These are phyloP conservation scores for Trichoderma erinaceum DNA, from an alignment of 495 filamentous ascomycete species.

Conservation along the genomic window DNA sequence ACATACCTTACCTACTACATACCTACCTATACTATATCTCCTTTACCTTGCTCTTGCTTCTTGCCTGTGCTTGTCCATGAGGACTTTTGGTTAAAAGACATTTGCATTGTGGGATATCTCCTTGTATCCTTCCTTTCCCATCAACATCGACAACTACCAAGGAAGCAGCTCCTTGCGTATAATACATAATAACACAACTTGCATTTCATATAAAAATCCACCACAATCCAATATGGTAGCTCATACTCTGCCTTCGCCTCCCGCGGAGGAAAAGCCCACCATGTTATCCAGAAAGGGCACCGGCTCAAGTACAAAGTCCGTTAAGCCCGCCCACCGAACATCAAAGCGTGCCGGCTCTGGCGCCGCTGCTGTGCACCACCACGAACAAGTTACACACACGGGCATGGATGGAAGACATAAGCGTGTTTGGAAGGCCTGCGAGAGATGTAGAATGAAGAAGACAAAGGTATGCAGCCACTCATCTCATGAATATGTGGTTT, in stretches of 20 bases:
- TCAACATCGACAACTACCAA: too few relatives aligned
- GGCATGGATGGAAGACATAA: slow-evolving; percentile 48
- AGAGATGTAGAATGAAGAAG: slow-evolving; percentile 67
- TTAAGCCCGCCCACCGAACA: slow-evolving; percentile 30
- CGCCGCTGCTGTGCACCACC: slow-evolving; percentile 31
- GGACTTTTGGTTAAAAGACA: too few relatives aligned
- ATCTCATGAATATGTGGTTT: not conserved
- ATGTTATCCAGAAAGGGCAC: slow-evolving; percentile 22
- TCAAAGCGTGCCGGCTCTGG: slow-evolving; percentile 26
- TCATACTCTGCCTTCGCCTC: slow-evolving; percentile 10
- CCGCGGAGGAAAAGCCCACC: slow-evolving; percentile 15
- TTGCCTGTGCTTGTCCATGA: not conserved
- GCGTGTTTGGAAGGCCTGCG: slow-evolving; percentile 65
- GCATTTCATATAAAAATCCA: not conserved
- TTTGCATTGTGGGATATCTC: too few relatives aligned
- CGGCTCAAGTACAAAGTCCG: slow-evolving; percentile 25
- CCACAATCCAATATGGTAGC: not conserved
- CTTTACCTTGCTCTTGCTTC: too few relatives aligned
- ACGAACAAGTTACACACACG: slow-evolving; percentile 23
- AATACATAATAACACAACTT: not conserved
- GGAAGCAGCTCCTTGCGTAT: not conserved
- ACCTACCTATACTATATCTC: too few relatives aligned
- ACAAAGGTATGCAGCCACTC: slow-evolving; percentile 47
- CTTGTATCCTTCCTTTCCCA: too few relatives aligned
- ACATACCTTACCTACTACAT: too few relatives aligned